Percentiles rank a stretch among this genome's conserved stretches.
These are phyloP conservation scores for Plectranthus barbatus DNA, from an alignment of 257 asterid species.

Conservation along the genomic window DNA sequence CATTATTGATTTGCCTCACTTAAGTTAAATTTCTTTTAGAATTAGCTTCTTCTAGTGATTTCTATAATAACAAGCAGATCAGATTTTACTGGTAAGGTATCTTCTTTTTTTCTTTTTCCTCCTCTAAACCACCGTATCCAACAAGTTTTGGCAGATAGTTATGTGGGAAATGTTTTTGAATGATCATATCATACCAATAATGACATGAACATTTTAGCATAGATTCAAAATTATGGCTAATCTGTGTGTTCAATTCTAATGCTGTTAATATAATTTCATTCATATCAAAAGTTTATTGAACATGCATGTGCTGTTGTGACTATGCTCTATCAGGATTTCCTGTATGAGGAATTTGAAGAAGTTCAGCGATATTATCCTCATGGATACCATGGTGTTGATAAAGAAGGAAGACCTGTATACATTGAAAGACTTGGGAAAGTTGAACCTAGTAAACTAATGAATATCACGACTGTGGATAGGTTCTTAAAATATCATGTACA, in stretches of 20 bases:
- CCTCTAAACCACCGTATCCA: neutral
- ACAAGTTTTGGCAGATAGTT: neutral
- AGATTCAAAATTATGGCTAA: neutral
- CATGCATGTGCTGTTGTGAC: slow-evolving; percentile 12
- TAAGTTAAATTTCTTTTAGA: neutral
- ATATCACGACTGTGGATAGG: slow-evolving; percentile 74
- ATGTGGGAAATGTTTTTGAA: neutral
- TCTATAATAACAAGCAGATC: neutral
- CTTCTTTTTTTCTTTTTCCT: neutral
- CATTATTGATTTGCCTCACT: neutral
- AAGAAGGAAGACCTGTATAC: slow-evolving; percentile 82
- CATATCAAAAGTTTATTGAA: neutral
- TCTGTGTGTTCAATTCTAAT: neutral
- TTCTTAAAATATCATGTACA: slow-evolving; percentile 89
- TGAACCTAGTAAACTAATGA: slow-evolving; percentile 82
- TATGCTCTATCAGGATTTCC: slow-evolving; percentile 56
- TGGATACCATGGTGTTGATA: slow-evolving; percentile 96
- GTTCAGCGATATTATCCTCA: slow-evolving; percentile 85
- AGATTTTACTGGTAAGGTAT: neutral
- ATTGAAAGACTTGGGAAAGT: slow-evolving; percentile 90
- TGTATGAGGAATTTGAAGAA: slow-evolving; percentile 71
- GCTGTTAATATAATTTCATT: too few species aligned
- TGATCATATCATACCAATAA: neutral
- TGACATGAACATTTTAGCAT: neutral
- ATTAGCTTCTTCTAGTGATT: neutral